These are phyloP conservation scores for Fusarium praegraminearum DNA, from an alignment of 2,329 filamentous ascomycete genomes.

Conservation along the genomic window DNA sequence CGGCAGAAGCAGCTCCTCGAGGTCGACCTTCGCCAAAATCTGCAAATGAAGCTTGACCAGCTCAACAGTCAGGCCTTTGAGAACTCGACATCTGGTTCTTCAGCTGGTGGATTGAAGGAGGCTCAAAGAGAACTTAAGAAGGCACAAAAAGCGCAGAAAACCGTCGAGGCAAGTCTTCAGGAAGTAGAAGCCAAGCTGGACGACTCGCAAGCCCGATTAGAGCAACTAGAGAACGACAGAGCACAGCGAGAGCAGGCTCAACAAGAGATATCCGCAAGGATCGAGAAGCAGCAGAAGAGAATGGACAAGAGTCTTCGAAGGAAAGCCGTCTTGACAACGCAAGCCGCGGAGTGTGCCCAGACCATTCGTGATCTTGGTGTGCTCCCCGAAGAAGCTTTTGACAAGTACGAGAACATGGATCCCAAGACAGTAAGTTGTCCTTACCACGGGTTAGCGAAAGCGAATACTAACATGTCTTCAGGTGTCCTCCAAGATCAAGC, in stretches of 20 bases:
- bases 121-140: constrained; percentile 85
- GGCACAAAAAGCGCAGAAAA: constrained; percentile 74
- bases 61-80: constrained; percentile 83
- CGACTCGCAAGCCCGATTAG: constrained; percentile 61
- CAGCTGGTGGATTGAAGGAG: constrained; percentile 77
- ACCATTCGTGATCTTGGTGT: constrained; percentile 95
- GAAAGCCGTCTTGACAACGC: constrained; percentile 81
- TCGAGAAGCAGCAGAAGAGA: constrained; percentile 87
- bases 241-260: constrained; percentile 76
- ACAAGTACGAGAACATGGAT: constrained; percentile 87
- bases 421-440: constrained; percentile 73
- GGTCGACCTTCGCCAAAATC: constrained; percentile 87
- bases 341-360: constrained; percentile 83
- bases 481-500: constrained; percentile 80
- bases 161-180: constrained; percentile 75
- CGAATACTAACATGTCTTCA: constrained; percentile 46
- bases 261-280: constrained; percentile 79
- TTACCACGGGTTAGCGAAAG: not conserved
- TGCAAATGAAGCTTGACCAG: constrained; percentile 88
- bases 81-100: constrained; percentile 68
- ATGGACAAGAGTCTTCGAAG: constrained; percentile 94
- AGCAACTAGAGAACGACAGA: constrained; percentile 67
- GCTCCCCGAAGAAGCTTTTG: constrained; percentile 92
- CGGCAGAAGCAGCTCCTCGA: constrained; percentile 85
- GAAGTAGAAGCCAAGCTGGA: constrained; percentile 82